Evolutionary conservation across 1,284 basidiomycete species (phyloP), one percentile per base, ranked within the genome.

Genomic region (Phylloporus gajari): DNA sequence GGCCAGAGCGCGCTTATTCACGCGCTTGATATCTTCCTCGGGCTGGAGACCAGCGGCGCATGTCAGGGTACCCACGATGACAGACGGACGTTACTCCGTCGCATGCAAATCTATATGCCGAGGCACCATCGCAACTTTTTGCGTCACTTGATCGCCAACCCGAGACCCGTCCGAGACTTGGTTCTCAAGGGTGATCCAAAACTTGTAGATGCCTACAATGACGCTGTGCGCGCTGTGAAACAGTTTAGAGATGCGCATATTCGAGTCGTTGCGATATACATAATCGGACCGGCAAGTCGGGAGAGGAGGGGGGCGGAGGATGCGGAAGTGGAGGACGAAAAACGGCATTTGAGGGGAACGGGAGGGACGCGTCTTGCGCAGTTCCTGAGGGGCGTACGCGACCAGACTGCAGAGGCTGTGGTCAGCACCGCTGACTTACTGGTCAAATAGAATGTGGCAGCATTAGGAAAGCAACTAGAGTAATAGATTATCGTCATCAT

Each of bases 21-120:
- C 79, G 92, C 95, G 1, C 87, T 98, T 63, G 97, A 98, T 81
- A 88, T 95, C 63, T 98, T 98, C 85, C 87, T 98, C 21, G 95
- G 95, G 38, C 88, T 97, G 51, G 93, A 95, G 78, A 91, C 93
- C 42, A 70, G 74, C 75, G 67, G 72, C 72, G 42, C 67, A 38
- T 68, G 51, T 6, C n/a, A n/a, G n/a, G 27, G 35, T 2, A 21
- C n/a, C 25, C 32, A 56, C 17, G 70, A 72, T 13, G 68, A 78
- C 40, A 69, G 70, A 23, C 81, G 78, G 67, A 88, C 87, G 72
- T 94, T 96, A 83, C 88, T 97, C 64, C 87, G 90, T 56, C 90
- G 94, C 68, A 97, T 97, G 95, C 90, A 93, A 76, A 83, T 86
- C 19, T 97, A 97, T 85, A 98, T 98, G 96, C 96, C 97, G 0